A percentile compares a stretch with the other conserved stretches of the same genome.
phyloP scores from a whole-genome alignment of 306 rosid genomes.

The Rosa lucieae region DNA sequence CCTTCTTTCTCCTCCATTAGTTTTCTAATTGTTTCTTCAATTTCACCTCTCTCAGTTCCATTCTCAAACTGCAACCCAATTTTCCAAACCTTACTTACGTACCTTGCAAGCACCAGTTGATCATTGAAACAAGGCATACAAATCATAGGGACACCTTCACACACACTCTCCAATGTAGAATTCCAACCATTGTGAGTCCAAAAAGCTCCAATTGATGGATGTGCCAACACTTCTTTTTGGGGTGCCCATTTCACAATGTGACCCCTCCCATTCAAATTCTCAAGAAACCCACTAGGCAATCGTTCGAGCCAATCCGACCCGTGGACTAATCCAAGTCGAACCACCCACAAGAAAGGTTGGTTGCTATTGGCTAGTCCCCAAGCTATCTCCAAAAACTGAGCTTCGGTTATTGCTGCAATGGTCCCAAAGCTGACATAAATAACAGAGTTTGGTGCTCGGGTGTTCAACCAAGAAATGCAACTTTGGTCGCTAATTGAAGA shows the following conservation, averaged over 20 bases:
- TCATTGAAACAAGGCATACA: not conserved
- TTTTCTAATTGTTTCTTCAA: not conserved
- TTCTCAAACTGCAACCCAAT: not conserved
- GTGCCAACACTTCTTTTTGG: not conserved
- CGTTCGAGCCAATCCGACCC: not conserved
- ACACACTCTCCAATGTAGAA: conserved; percentile 1
- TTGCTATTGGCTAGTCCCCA: not conserved
- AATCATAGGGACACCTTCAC: not conserved
- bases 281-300: not conserved
- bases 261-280: not conserved
- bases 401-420: not conserved
- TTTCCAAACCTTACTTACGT: not conserved
- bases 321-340: not conserved
- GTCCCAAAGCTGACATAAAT: not conserved
- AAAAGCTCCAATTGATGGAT: not conserved
- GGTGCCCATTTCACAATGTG: conserved; percentile 9
- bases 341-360: conserved; percentile 1
- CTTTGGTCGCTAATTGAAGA: not conserved
- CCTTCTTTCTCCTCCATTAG: not conserved
- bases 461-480: not conserved
- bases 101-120: not conserved
- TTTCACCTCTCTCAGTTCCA: not conserved
- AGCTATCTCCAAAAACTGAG: not conserved
- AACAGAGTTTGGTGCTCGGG: not conserved
- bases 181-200: conserved; percentile 4